phyloP scores from a whole-genome alignment of 108 stramenopile genomes.

The Ochromonas danica region DNA sequence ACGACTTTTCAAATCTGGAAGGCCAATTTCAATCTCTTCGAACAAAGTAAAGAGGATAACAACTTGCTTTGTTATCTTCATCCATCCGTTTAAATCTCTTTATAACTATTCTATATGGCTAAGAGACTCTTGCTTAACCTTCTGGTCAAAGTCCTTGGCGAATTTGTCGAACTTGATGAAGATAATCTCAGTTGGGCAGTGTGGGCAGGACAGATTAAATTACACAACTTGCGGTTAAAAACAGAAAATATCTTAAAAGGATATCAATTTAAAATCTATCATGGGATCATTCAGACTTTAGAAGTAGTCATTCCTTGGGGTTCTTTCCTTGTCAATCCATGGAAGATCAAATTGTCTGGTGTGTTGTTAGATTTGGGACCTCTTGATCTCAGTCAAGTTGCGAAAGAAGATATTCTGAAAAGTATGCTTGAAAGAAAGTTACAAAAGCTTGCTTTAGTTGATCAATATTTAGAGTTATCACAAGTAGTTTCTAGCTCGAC shows the following conservation, averaged over 20 bases:
- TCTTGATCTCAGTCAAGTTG: background rate
- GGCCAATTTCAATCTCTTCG: no score
- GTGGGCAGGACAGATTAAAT: slow-evolving; percentile 28
- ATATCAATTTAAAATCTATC: background rate
- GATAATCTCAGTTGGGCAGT: slow-evolving; percentile 21
- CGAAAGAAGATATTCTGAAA: background rate
- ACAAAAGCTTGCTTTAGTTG: background rate
- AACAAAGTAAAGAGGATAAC: background rate
- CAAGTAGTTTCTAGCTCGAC: background rate
- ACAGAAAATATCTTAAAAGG: background rate
- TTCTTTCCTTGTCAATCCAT: slow-evolving; percentile 1
- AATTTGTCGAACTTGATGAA: slow-evolving; percentile 22
- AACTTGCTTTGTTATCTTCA: background rate
- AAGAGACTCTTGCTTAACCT: slow-evolving; percentile 14
- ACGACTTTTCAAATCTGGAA: no score
- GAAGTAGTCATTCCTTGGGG: slow-evolving; percentile 29
- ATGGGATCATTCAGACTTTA: slow-evolving; percentile 2
- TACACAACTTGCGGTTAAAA: slow-evolving; percentile 17
- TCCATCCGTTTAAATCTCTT: background rate
- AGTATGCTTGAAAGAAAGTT: background rate
- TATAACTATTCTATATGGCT: background rate
- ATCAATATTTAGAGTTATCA: slow-evolving; percentile 6
- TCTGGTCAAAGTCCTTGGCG: slow-evolving; percentile 10
- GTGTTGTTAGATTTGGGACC: slow-evolving; percentile 8
- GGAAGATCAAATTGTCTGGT: background rate